Percentiles rank a stretch among this genome's conserved stretches.
Conservation (phyloP, 345 rosid species). For the Schrenkiella parvula region DNA sequence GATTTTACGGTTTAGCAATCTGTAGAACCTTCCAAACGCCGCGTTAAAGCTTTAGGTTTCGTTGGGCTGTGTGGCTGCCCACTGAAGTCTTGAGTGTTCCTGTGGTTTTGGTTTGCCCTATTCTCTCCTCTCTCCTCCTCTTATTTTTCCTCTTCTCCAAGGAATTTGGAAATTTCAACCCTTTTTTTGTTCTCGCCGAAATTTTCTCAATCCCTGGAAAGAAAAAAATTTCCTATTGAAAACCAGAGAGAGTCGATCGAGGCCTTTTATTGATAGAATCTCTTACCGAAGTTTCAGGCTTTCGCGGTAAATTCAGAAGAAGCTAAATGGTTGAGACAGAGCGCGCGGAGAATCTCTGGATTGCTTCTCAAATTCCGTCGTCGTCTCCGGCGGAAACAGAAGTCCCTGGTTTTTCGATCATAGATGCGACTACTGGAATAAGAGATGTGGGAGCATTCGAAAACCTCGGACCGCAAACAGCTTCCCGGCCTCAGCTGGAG, state of each 20-base stretch:
- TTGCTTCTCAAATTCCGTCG: conserved; percentile 24
- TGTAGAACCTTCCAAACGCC: conserved; percentile 22
- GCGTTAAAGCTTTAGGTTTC: background rate
- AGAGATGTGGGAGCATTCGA: conserved; percentile 20
- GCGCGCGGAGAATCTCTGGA: conserved; percentile 27
- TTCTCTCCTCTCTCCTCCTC: background rate
- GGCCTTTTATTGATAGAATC: background rate
- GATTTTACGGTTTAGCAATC: background rate
- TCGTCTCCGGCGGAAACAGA: conserved; percentile 18
- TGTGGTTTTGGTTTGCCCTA: conserved; percentile 26
- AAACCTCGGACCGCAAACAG: conserved; percentile 5
- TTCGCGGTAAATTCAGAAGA: background rate
- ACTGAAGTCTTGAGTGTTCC: conserved; percentile 29
- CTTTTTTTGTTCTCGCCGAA: too few relatives aligned
- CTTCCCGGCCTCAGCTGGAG: conserved; percentile 19
- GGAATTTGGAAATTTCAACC: conserved; percentile 30
- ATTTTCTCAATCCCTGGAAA: background rate
- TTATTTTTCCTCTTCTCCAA: conserved; percentile 31
- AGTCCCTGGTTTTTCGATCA: conserved; percentile 2
- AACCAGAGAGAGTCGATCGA: conserved; percentile 6
- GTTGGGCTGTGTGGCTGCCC: conserved; percentile 22
- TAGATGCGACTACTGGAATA: background rate
- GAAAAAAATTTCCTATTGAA: background rate
- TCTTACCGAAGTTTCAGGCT: background rate
- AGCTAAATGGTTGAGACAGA: conserved; percentile 26